Evolutionary conservation across 139 green algal species (phyloP).

Genomic region (Protoeuglena noctilucae): DNA sequence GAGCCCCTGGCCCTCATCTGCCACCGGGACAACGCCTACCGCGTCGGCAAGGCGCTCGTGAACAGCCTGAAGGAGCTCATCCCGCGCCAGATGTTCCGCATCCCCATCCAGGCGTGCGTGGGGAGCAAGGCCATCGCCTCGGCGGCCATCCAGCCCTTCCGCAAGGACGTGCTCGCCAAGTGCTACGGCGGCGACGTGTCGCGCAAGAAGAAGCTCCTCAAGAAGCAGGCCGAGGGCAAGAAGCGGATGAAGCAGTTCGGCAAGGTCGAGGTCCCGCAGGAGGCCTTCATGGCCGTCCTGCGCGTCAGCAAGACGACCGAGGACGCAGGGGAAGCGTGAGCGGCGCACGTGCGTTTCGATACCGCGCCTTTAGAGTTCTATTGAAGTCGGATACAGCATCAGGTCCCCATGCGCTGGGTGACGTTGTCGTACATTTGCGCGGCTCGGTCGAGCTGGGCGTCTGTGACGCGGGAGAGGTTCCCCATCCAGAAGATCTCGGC

Average conservation of each 20-base stretch:
- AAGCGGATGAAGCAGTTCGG: slow-evolving; percentile 80
- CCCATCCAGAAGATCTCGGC: too few relatives aligned
- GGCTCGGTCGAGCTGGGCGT: too few relatives aligned
- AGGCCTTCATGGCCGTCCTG: slow-evolving; percentile 95
- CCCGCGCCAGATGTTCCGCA: slow-evolving; percentile 80
- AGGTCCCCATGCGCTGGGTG: too few relatives aligned
- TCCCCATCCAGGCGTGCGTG: slow-evolving; percentile 67
- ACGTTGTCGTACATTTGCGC: too few relatives aligned
- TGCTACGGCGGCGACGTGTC: slow-evolving; percentile 86
- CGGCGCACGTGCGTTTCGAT: too few relatives aligned
- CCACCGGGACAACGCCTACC: slow-evolving; percentile 59
- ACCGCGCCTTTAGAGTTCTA: too few relatives aligned
- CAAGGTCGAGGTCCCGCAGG: slow-evolving; percentile 78
- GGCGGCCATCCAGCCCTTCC: slow-evolving; percentile 30
- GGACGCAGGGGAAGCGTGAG: too few relatives aligned
- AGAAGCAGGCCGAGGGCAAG: slow-evolving; percentile 91
- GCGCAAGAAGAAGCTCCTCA: slow-evolving; percentile 97
- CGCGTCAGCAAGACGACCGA: slow-evolving; percentile 46
- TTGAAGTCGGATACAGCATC: too few relatives aligned
- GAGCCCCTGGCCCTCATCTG: slow-evolving; percentile 72
- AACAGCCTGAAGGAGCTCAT: slow-evolving; percentile 89
- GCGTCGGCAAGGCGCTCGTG: slow-evolving; percentile 35
- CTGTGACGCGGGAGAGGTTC: too few relatives aligned
- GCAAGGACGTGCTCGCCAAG: slow-evolving; percentile 98
- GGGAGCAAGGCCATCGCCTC: slow-evolving; percentile 64